Conservation (phyloP, 768 basidiomycete species). For the Suillus sp. region DNA sequence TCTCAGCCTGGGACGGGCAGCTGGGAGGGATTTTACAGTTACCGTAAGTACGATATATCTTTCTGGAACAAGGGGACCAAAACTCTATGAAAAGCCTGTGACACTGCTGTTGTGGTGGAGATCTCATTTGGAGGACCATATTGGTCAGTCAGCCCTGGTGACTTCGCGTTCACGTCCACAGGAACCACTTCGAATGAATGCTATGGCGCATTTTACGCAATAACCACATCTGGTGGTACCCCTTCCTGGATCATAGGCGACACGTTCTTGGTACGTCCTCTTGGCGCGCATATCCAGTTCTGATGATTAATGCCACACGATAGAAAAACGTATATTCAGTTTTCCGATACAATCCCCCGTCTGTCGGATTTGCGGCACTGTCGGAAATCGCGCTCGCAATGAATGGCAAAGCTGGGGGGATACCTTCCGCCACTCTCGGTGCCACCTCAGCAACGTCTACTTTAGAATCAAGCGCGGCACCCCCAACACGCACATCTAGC, state of each 20-base stretch:
- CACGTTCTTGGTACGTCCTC: slow-evolving; percentile 62
- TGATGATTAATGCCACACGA: slow-evolving; percentile 5
- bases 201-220: slow-evolving; percentile 83
- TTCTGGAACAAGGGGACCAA: not conserved
- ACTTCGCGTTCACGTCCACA: slow-evolving; percentile 51
- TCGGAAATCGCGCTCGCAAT: slow-evolving; percentile 31
- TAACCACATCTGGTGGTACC: slow-evolving; percentile 51
- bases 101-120: slow-evolving; percentile 35
- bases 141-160: slow-evolving; percentile 49
- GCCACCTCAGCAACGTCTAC: slow-evolving; percentile 15
- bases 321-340: slow-evolving; percentile 62
- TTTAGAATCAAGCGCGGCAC: slow-evolving; percentile 20
- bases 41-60: slow-evolving; percentile 34
- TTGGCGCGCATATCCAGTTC: not conserved
- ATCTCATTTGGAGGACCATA: slow-evolving; percentile 48
- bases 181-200: slow-evolving; percentile 55
- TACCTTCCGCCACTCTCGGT: slow-evolving; percentile 29
- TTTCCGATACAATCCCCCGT: slow-evolving; percentile 48
- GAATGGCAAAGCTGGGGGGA: slow-evolving; percentile 25
- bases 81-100: slow-evolving; percentile 43
- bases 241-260: slow-evolving; percentile 91
- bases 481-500: slow-evolving; percentile 8
- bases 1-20: slow-evolving; percentile 39
- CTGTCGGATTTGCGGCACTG: slow-evolving; percentile 53
- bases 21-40: slow-evolving; percentile 50